Conservation (phyloP, 768 basidiomycete genomes). For the Flagelloscypha sp. region DNA sequence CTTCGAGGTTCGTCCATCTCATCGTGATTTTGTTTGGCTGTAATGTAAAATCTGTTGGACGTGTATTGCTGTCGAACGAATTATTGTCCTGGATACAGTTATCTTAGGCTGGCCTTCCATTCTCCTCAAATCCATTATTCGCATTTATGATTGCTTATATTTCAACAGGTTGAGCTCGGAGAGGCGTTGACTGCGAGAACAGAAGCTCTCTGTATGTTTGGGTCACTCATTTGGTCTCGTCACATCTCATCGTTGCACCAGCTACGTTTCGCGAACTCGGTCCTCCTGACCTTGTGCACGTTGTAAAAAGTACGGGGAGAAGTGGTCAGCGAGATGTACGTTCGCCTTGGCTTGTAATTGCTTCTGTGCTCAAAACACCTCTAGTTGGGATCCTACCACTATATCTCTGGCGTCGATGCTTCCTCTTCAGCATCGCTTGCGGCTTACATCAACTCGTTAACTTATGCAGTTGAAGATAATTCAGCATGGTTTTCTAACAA, state of each 20-base stretch:
- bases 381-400: conserved; percentile 94
- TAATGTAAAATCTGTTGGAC: conserved; percentile 7
- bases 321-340: conserved; percentile 82
- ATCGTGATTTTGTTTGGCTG: neutral
- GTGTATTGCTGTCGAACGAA: too few species aligned
- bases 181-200: conserved; percentile 86
- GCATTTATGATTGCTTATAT: conserved; percentile 7
- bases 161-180: conserved; percentile 70
- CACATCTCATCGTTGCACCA: conserved; percentile 22
- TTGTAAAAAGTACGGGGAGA: conserved; percentile 83
- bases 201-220: conserved; percentile 77
- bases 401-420: conserved; percentile 96
- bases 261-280: conserved; percentile 96
- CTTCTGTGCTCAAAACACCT: conserved; percentile 3
- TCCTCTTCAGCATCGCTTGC: conserved; percentile 96
- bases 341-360: conserved; percentile 10
- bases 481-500: conserved; percentile 89
- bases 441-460: conserved; percentile 98
- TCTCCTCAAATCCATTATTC: neutral
- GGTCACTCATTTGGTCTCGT: conserved; percentile 3
- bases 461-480: conserved; percentile 87
- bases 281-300: conserved; percentile 94
- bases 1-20: conserved; percentile 63
- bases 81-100: too few species aligned
- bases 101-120: too few species aligned